These are phyloP conservation scores for Diplodia scrobiculata DNA, from an alignment of 2,329 filamentous ascomycete genomes.

Conservation along the genomic window DNA sequence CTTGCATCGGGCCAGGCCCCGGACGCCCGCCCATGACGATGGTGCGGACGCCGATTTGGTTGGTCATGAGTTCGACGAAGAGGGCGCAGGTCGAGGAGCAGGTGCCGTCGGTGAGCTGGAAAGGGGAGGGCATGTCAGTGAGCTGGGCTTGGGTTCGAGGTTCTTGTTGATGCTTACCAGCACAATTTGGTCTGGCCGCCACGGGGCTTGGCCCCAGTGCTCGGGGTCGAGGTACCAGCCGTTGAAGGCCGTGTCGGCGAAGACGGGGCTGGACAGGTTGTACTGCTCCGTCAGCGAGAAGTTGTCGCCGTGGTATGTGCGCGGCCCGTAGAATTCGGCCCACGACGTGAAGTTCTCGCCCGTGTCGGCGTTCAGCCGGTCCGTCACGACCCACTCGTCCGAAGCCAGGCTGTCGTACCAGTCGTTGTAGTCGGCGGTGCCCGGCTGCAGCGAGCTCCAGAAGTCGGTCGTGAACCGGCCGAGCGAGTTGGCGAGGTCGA, in stretches of 20 bases:
- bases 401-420: constrained; percentile 33
- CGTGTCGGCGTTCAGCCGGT: constrained; percentile 35
- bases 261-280: constrained; percentile 31
- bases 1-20: constrained; percentile 57
- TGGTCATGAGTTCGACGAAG: constrained; percentile 56
- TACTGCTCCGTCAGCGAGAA: constrained; percentile 42
- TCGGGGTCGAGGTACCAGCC: not conserved
- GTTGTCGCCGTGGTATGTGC: constrained; percentile 40
- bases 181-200: constrained; percentile 41
- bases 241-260: constrained; percentile 10
- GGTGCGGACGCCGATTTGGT: constrained; percentile 54
- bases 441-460: constrained; percentile 11
- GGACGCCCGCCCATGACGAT: constrained; percentile 62
- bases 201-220: constrained; percentile 34
- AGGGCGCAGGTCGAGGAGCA: constrained; percentile 61
- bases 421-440: constrained; percentile 30
- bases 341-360: constrained; percentile 46
- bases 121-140: no score
- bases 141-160: no score
- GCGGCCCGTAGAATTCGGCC: constrained; percentile 49
- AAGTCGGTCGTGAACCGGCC: constrained; percentile 29
- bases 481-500: constrained; percentile 34
- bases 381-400: constrained; percentile 31
- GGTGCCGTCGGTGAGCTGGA: constrained; percentile 52
- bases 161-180: not conserved